Evolutionary conservation across 2,329 filamentous ascomycete genomes (phyloP).

Genomic region (Sporothrix globosa): DNA sequence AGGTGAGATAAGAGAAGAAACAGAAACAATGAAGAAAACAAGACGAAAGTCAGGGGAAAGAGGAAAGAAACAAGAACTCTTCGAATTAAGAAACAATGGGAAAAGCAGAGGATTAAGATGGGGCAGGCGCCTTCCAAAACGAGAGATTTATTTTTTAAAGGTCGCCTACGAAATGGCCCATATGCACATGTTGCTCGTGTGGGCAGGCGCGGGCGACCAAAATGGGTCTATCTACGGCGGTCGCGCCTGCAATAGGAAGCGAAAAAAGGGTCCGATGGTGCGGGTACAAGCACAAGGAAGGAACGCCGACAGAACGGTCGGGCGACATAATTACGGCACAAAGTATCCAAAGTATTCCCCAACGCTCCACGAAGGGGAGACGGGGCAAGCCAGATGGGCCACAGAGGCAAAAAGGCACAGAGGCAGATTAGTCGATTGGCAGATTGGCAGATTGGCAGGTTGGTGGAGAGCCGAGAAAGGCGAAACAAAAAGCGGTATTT

Average conservation of each 20-base stretch:
- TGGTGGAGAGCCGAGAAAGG: not conserved
- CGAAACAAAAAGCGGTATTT: conserved; percentile 19
- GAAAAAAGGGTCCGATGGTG: conserved; percentile 5
- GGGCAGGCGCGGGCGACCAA: conserved; percentile 11
- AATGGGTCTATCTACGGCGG: not conserved
- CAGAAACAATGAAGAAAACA: not conserved
- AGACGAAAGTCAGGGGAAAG: not conserved
- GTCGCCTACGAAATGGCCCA: not conserved
- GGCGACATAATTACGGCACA: not conserved
- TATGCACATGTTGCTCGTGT: not conserved
- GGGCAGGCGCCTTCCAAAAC: conserved; percentile 19
- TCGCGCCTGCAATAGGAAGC: not conserved
- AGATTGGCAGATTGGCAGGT: conserved; percentile 3
- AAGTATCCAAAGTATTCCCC: not conserved
- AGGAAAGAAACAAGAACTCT: not conserved
- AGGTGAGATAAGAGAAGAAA: not conserved
- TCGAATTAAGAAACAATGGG: not conserved
- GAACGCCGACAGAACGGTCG: not conserved
- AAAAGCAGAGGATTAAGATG: conserved; percentile 5
- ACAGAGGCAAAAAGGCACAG: conserved; percentile 5
- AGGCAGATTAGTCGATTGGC: conserved; percentile 1
- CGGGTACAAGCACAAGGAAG: conserved; percentile 1
- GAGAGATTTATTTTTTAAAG: conserved; percentile 11
- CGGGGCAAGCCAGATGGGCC: not conserved
- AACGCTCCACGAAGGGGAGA: conserved; percentile 19